Conservation (phyloP, 1,284 basidiomycete species). For the Malassezia nana region DNA sequence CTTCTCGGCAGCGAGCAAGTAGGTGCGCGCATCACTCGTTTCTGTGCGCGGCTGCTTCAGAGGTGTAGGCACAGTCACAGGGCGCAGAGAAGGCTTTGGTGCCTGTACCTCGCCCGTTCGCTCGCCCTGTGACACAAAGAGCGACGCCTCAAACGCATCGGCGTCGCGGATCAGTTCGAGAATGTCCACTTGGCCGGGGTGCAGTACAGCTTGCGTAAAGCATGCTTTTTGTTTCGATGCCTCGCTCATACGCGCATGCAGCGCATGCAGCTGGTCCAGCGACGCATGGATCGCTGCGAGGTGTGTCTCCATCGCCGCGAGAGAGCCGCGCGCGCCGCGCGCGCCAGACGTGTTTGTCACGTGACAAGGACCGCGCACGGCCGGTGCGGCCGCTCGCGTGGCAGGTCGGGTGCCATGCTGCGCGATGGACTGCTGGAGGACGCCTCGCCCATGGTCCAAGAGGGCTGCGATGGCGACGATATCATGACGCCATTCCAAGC, state of each 20-base stretch:
- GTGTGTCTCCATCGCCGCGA: conserved; percentile 31
- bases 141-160: conserved; percentile 33
- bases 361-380: neutral
- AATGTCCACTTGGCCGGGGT: conserved; percentile 31
- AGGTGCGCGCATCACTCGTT: conserved; percentile 15
- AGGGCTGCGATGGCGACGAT: neutral
- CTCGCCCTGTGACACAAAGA: conserved; percentile 20
- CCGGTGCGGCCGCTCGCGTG: neutral
- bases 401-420: neutral
- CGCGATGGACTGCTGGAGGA: neutral
- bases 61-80: conserved; percentile 8
- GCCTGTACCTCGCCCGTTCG: neutral
- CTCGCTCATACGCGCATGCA: conserved; percentile 12
- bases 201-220: conserved; percentile 40
- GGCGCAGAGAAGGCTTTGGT: neutral
- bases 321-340: neutral
- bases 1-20: conserved; percentile 13
- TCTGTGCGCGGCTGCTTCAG: conserved; percentile 31
- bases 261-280: conserved; percentile 29
- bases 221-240: conserved; percentile 19
- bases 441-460: neutral
- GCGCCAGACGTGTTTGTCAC: neutral
- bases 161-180: conserved; percentile 42
- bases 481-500: neutral
- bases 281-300: conserved; percentile 31